These are phyloP conservation scores for Arbutus unedo DNA, from an alignment of 148 eudicot genomes.

Conservation along the genomic window DNA sequence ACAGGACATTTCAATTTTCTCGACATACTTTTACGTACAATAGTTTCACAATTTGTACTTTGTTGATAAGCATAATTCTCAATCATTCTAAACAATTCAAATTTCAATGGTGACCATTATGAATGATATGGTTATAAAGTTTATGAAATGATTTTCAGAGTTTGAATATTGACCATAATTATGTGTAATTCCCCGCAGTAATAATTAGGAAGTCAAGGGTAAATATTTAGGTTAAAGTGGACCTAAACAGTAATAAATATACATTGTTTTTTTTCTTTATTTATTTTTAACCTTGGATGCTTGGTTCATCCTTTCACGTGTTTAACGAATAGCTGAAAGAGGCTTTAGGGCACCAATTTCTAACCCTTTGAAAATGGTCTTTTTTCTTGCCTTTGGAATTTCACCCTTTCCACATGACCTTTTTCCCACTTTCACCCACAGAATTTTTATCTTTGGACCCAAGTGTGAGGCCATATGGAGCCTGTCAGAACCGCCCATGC, in stretches of 20 bases:
- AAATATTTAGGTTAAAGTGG: neutral
- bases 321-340: slow-evolving; percentile 16
- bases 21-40: neutral
- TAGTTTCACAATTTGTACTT: neutral
- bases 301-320: slow-evolving; percentile 16
- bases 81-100: neutral
- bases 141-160: neutral
- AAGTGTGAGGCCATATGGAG: slow-evolving; percentile 18
- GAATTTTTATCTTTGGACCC: slow-evolving; percentile 13
- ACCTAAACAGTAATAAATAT: neutral
- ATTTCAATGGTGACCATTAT: neutral
- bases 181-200: neutral
- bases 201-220: neutral
- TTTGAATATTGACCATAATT: neutral
- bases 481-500: slow-evolving; percentile 2
- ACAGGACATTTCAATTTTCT: neutral
- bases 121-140: slow-evolving; percentile 1
- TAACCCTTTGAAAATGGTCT: slow-evolving; percentile 35
- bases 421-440: neutral
- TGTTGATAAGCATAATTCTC: neutral
- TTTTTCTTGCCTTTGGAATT: slow-evolving; percentile 16
- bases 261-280: neutral
- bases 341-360: slow-evolving; percentile 40
- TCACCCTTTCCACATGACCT: slow-evolving; percentile 12
- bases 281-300: slow-evolving; percentile 28